A percentile compares a stretch with the other conserved stretches of the same genome.
phyloP scores from a whole-genome alignment of 805 yeast species.

The Candida krabiensis region DNA sequence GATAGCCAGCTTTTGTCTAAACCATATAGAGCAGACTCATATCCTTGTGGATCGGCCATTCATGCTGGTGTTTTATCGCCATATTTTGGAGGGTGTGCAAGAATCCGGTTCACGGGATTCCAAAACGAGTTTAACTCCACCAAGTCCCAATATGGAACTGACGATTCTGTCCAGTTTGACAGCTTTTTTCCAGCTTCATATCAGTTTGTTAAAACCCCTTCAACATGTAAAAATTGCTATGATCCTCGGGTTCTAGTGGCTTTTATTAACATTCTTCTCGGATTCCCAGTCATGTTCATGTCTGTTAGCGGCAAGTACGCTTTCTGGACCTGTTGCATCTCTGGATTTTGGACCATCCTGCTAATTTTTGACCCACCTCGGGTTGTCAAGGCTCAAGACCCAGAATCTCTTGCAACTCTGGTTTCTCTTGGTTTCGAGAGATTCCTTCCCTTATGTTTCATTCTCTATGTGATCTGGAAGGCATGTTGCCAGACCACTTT shows the following conservation, averaged over 20 bases:
- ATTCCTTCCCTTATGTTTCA: conserved; percentile 71
- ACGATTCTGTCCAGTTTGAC: conserved; percentile 56
- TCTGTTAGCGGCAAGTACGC: conserved; percentile 42
- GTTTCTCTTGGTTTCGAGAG: conserved; percentile 73
- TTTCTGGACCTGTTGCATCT: conserved; percentile 59
- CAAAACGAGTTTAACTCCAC: conserved; percentile 47
- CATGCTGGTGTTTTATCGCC: conserved; percentile 83
- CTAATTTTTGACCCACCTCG: conserved; percentile 80
- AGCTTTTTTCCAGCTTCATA: conserved; percentile 77
- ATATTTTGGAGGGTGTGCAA: conserved; percentile 75
- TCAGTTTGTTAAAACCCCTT: conserved; percentile 48
- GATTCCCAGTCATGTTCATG: conserved; percentile 59
- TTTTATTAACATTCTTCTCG: conserved; percentile 57
- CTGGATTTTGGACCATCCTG: conserved; percentile 83
- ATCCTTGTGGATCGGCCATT: conserved; percentile 84
- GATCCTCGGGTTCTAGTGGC: conserved; percentile 68
- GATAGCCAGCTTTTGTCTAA: conserved; percentile 40
- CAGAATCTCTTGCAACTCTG: conserved; percentile 56
- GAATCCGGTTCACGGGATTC: conserved; percentile 55
- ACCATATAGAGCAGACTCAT: conserved; percentile 88
- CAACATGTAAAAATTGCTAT: conserved; percentile 63
- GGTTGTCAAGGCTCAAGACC: conserved; percentile 50
- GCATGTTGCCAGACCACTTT: conserved; percentile 53
- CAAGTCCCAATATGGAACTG: conserved; percentile 51
- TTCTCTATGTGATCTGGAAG: conserved; percentile 69